Conservation (phyloP, 148 eudicot species). For the Spergularia marina region DNA sequence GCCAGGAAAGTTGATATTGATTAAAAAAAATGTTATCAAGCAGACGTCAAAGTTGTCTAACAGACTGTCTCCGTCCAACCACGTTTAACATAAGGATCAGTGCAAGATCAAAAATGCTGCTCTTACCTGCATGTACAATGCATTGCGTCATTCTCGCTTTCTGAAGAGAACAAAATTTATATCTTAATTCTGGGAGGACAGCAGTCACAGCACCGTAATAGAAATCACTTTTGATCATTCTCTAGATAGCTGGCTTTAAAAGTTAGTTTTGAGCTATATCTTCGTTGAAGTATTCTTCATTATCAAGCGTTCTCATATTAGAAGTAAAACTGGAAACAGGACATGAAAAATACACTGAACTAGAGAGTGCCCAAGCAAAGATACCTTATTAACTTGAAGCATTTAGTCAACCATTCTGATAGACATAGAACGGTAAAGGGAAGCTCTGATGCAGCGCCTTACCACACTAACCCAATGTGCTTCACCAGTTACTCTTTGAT, state of each 20-base stretch:
- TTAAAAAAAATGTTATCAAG: background rate
- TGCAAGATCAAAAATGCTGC: background rate
- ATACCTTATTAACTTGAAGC: slow-evolving; percentile 2
- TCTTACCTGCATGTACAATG: slow-evolving; percentile 1
- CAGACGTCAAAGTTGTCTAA: background rate
- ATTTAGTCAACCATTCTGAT: background rate
- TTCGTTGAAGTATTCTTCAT: background rate
- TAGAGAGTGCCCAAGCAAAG: background rate
- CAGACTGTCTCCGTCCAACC: background rate
- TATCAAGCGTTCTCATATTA: background rate
- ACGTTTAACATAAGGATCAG: slow-evolving; percentile 10
- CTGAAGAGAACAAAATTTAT: background rate
- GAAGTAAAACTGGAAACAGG: background rate
- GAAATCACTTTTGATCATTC: background rate
- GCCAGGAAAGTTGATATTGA: background rate
- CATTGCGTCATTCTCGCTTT: background rate
- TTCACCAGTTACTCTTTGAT: slow-evolving; percentile 1
- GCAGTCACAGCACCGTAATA: too few relatives aligned
- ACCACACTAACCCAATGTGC: background rate
- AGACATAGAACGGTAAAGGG: background rate
- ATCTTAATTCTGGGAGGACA: background rate
- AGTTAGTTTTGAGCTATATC: background rate
- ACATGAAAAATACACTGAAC: background rate
- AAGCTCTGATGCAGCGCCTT: slow-evolving; percentile 8
- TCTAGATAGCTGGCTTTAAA: background rate